Evolutionary conservation across 257 asterid species (phyloP), one percentile per base, ranked within the genome.

Genomic region (Solanum microdontum): DNA sequence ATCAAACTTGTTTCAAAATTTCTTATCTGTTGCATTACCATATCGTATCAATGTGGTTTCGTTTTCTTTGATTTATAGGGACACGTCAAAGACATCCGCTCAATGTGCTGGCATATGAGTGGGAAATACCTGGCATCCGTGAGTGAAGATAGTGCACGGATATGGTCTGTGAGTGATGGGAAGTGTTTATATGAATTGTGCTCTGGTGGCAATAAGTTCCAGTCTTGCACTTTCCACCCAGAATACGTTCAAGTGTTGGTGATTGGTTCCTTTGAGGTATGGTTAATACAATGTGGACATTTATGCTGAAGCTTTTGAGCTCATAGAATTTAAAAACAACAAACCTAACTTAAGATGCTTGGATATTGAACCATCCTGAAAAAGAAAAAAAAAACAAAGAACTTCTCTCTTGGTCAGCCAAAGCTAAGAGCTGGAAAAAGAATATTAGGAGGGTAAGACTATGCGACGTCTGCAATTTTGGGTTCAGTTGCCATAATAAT

Each of bases 161-260:
- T 93, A n/a, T 92, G 94, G 93, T 87, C 93, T 68, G 43, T 36
- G 3, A 9, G 76, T 0, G 92, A 91, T 11, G 91, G 89, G n/a
- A 87, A 84, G 43, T 85, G 91, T 58, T 11, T 92, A 32, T 88
- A 90, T 33, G 85, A 88, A 82, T 51, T 93, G 88, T 76, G 34
- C 10, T 88, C 90, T 40, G 12, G 51, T 84, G 92, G 88, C 1
- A 87, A 88, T 84, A 89, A 86, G 79, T 94, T 93, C 69, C 86
- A 87, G 4, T 92, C 93, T 0, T 89, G 94, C 93, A 90, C 91
- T 11, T 93, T 91, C 90, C 93, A 89, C 87, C 94, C 94, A 4
- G 92, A 48, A 14, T 64, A 90, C 55, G 40, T 87, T 15, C 93
- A 88, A 64, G 92, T 91, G 33, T 89, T 89, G 86, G 91, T 84